Evolutionary conservation across 2,329 filamentous ascomycete genomes (phyloP), one percentile per base, ranked within the genome.

Genomic region (Verticillium dahliae): DNA sequence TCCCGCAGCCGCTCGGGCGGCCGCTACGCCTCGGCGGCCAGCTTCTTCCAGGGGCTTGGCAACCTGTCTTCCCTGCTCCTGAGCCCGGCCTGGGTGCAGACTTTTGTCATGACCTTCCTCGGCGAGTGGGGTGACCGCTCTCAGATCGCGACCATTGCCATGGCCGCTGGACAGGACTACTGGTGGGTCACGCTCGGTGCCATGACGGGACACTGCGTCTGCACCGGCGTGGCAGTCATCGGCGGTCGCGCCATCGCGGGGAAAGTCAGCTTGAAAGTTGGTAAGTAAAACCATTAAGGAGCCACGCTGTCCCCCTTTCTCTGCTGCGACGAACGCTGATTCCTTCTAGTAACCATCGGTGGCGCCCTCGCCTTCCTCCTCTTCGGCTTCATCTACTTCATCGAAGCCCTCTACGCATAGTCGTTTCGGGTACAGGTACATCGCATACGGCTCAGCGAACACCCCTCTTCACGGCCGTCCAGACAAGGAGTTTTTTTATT

Each of bases 71-170:
- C 91, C 11, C 81, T 99, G 6, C 83, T 99, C 4, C 82, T 99
- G 45, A 97, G 91, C 75, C 95, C 95, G 1, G 95, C 93, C 0
- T 99, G 95, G 95, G 95, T 99, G 14, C 94, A 98, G 77, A 99
- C 95, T 0, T 99, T 99, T 72, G 86, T 96, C 69, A 99, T 99
- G 95, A 99, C 95, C 2, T 99, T 99, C 78, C 79, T 99, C 35
- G 95, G 95, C 50, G 95, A 99, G 75, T 99, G 95, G 95, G 95
- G 95, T 62, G 95, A 99, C 71, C 87, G 95, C 67, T 96, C 91
- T 73, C 95, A 99, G 78, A 98, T 99, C 70, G 95, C 95, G 27
- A 99, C 95, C 0, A 96, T 99, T 72, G 95, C 95, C 60, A 99
- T 99, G 95, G 95, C 95, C 58, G 94, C 95, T 38, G 95, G 95